phyloP scores from a whole-genome alignment of 768 basidiomycete species.

The Leccinellum rugosiceps region DNA sequence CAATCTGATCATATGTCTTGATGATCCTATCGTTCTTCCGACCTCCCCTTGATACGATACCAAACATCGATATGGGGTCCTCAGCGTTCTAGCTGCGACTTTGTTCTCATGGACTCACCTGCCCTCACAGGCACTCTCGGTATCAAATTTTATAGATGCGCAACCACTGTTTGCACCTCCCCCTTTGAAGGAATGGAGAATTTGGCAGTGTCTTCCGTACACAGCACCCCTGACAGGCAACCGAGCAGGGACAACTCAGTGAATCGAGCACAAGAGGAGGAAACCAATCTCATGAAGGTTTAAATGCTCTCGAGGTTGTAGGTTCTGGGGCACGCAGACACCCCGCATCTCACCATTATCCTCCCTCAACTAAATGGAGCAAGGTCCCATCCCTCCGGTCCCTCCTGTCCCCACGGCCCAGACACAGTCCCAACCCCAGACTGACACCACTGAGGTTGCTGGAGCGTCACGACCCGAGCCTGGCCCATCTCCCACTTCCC shows the following conservation, averaged over 20 bases:
- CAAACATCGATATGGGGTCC: neutral
- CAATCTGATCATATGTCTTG: neutral
- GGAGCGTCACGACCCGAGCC: conserved; percentile 1
- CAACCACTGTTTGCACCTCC: neutral
- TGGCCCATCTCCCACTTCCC: neutral
- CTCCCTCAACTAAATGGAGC: neutral
- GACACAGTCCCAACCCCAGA: neutral
- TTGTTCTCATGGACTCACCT: neutral
- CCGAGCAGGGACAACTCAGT: neutral
- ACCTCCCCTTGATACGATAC: too few species aligned
- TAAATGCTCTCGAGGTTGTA: neutral
- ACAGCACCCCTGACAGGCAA: neutral
- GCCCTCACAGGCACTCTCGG: neutral
- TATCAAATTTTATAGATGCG: neutral
- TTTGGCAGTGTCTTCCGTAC: neutral
- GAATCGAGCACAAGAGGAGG: neutral
- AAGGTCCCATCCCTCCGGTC: neutral
- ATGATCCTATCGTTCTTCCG: neutral
- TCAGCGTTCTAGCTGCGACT: neutral
- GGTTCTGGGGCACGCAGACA: neutral
- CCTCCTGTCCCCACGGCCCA: neutral
- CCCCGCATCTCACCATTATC: neutral
- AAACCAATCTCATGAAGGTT: neutral
- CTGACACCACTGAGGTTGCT: neutral
- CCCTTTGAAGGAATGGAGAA: neutral